Conservation (phyloP, 495 filamentous ascomycete genomes). For the Lophium mytilinum region DNA sequence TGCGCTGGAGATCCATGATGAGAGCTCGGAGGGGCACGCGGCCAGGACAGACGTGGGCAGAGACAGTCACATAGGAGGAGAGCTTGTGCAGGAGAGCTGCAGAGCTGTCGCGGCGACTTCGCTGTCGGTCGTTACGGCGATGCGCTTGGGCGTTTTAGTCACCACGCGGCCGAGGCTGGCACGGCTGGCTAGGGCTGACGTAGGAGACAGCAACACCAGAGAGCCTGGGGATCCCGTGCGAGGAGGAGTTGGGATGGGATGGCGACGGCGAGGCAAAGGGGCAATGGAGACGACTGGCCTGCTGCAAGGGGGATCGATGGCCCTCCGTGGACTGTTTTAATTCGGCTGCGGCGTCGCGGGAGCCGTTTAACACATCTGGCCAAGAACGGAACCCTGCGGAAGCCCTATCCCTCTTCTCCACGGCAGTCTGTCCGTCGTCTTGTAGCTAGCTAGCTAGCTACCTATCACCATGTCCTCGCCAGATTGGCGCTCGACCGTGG, state of each 20-base stretch:
- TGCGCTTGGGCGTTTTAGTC: slow-evolving; percentile 5
- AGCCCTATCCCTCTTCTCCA: background rate
- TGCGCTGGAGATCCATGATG: slow-evolving; percentile 70
- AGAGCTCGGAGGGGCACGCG: slow-evolving; percentile 8
- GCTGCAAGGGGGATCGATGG: background rate
- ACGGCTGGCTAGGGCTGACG: slow-evolving; percentile 3
- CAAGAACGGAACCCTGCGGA: background rate
- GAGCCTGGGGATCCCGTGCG: background rate
- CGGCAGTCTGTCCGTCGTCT: background rate
- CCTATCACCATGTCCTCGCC: slow-evolving; percentile 1
- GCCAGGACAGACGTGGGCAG: slow-evolving; percentile 4
- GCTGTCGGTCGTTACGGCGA: slow-evolving; percentile 10
- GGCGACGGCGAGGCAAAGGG: background rate
- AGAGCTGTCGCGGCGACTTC: slow-evolving; percentile 16
- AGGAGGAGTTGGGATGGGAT: background rate
- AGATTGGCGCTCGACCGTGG: slow-evolving; percentile 36
- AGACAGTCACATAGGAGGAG: slow-evolving; percentile 20
- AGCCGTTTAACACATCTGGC: background rate
- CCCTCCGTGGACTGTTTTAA: background rate
- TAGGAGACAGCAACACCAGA: background rate
- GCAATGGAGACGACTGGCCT: background rate
- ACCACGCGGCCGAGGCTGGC: background rate
- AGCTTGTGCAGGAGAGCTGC: slow-evolving; percentile 10
- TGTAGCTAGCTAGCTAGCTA: background rate
- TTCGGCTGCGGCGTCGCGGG: background rate